Conservation (phyloP, 331 rosid species). For the Rosa hybrid region DNA sequence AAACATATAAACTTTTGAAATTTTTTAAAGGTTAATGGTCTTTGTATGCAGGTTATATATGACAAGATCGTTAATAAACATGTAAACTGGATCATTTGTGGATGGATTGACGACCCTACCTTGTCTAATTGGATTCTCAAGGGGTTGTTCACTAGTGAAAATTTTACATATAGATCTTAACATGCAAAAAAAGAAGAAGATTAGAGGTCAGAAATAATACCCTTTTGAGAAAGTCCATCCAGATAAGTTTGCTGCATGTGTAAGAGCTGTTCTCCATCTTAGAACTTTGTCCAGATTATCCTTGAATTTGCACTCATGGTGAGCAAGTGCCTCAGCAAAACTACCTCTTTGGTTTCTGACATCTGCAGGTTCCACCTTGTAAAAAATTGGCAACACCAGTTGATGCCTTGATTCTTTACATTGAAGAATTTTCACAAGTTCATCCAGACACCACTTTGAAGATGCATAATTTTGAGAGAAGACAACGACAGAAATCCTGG, state of each 20-base stretch:
- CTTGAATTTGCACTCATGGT: neutral
- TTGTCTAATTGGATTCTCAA: too few species aligned
- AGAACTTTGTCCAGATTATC: neutral
- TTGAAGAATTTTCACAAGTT: neutral
- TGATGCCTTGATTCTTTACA: neutral
- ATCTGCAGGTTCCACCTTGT: neutral
- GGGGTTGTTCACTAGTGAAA: too few species aligned
- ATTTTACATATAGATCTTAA: too few species aligned
- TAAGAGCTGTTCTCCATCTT: neutral
- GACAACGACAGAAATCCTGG: neutral
- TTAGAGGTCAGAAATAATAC: neutral
- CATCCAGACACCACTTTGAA: neutral
- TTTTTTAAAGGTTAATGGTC: too few species aligned
- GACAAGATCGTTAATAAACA: too few species aligned
- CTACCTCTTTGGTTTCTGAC: neutral
- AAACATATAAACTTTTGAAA: too few species aligned
- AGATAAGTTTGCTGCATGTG: neutral
- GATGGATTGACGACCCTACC: too few species aligned
- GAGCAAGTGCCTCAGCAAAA: neutral
- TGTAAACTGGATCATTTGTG: too few species aligned
- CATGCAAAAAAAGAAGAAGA: neutral
- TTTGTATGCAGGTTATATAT: too few species aligned
- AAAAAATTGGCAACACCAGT: neutral
- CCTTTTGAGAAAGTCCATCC: neutral
- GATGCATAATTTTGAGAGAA: neutral